Percentiles rank a stretch among this genome's conserved stretches.
Conservation (phyloP, 2,329 filamentous ascomycete genomes). For the Didymella sp. region DNA sequence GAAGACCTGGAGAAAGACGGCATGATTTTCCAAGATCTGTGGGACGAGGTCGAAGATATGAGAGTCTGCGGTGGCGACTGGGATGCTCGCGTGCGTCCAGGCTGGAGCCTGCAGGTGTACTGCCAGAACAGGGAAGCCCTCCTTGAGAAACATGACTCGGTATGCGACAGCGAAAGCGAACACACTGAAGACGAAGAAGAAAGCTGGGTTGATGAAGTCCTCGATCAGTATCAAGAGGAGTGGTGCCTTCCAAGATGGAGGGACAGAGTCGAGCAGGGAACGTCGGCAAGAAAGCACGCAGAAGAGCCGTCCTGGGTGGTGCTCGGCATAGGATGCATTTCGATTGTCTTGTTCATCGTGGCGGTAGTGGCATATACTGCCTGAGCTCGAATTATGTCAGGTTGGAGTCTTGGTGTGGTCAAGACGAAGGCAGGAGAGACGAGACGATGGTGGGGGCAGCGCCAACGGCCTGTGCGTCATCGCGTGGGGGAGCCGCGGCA, state of each 20-base stretch:
- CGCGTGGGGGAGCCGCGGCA: conserved; percentile 7
- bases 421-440: background rate
- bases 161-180: conserved; percentile 7
- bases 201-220: conserved; percentile 1
- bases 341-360: conserved; percentile 2
- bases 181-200: background rate
- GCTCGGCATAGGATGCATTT: conserved; percentile 4
- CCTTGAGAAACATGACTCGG: background rate
- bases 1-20: conserved; percentile 91
- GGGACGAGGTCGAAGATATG: conserved; percentile 75
- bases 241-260: conserved; percentile 20
- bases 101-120: conserved; percentile 16
- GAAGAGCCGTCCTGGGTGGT: conserved; percentile 8
- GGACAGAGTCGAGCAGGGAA: conserved; percentile 5
- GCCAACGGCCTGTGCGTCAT: conserved; percentile 7
- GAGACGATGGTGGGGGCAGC: background rate
- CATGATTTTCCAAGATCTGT: conserved; percentile 78
- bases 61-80: conserved; percentile 82
- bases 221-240: conserved; percentile 3
- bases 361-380: conserved; percentile 4
- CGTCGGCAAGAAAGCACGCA: background rate
- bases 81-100: conserved; percentile 26
- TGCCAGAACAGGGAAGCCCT: conserved; percentile 5
- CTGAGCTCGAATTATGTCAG: background rate
- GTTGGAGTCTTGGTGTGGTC: background rate